These are phyloP conservation scores for Crithidia thermophila DNA, from an alignment of 208 protist genomes.

Conservation along the genomic window DNA sequence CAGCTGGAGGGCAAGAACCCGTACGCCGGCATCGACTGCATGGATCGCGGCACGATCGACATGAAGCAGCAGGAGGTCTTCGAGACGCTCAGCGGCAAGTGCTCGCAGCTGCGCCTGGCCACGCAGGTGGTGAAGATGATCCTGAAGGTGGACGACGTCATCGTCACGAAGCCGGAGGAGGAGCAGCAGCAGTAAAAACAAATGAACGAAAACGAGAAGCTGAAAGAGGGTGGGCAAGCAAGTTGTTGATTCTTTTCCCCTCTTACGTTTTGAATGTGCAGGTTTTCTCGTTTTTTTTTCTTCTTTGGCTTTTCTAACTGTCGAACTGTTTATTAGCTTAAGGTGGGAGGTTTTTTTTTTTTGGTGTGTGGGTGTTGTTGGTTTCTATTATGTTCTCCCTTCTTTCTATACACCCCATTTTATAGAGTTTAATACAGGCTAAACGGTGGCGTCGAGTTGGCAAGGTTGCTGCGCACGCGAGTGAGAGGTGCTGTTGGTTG, in stretches of 20 bases:
- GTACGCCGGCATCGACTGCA: conserved; percentile 98
- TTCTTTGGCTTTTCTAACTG: no score
- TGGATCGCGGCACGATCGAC: conserved; percentile 94
- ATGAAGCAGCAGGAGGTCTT: conserved; percentile 99
- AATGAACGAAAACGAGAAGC: background rate
- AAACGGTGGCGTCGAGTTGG: background rate
- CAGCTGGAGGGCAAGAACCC: conserved; percentile 97
- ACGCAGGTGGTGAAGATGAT: conserved; percentile 99
- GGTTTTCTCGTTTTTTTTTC: background rate
- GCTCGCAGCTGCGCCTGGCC: conserved; percentile 99
- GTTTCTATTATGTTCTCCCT: background rate
- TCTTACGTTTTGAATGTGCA: no score
- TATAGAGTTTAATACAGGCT: no score
- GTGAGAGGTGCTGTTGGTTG: no score
- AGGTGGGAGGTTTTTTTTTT: no score
- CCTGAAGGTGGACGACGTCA: conserved; percentile 99
- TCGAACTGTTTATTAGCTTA: no score
- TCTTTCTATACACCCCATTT: background rate
- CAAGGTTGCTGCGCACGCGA: no score
- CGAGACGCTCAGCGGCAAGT: conserved; percentile 99
- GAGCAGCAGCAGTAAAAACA: conserved; percentile 51
- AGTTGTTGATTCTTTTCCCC: conserved; percentile 9
- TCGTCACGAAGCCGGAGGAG: conserved; percentile 89
- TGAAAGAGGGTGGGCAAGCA: background rate
- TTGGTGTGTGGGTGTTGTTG: background rate